Evolutionary conservation across 805 yeast genomes (phyloP), one percentile per base, ranked within the genome.

Genomic region (Nakazawaea peltata): DNA sequence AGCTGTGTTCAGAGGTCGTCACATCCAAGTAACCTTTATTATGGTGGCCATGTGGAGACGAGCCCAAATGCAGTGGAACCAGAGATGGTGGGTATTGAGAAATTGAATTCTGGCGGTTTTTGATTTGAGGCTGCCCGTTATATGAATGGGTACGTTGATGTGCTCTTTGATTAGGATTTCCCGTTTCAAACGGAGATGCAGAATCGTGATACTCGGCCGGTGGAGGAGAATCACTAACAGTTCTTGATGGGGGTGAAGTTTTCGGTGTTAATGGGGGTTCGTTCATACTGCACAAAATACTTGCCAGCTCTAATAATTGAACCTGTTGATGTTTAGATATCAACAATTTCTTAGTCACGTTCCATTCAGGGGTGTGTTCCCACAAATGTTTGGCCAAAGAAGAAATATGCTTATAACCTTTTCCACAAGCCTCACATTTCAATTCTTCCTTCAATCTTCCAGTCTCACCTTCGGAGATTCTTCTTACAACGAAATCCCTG

Each of bases 311-410:
- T 33, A 83, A 63, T 26, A 83, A 63, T 57, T 83, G 94, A 12
- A 84, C 94, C 53, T 83, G 94, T 56, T 83, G 94, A 57, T 83
- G 94, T 55, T 83, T 83, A n/a, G 85, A 78, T 25, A 86, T 83
- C 25, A 81, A 63, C 36, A 85, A 62, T 53, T 81, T 82, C 45
- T 83, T 80, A 3, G 95, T 86, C 53, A 80, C 79, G 48, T 77
- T 82, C 95, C 95, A 85, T 52, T 86, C 95, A 0, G 95, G 94
- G 0, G 95, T 85, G 54, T 85, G 95, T 51, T 85, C 95, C 95
- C 95, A 85, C 26, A 85, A 59, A 58, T 84, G 94, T 55, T 84
- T 84, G 2, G 94, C 92, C 41, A 84, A 66, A n/a, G 88, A 79
- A 1, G 87, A 77, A 5, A 85, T 81, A 59, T 85, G 95, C 53